A percentile compares a stretch with the other conserved stretches of the same genome.
These are phyloP conservation scores for Arthrobotrys megalospora DNA, from an alignment of 2,329 filamentous ascomycete genomes.

Conservation along the genomic window DNA sequence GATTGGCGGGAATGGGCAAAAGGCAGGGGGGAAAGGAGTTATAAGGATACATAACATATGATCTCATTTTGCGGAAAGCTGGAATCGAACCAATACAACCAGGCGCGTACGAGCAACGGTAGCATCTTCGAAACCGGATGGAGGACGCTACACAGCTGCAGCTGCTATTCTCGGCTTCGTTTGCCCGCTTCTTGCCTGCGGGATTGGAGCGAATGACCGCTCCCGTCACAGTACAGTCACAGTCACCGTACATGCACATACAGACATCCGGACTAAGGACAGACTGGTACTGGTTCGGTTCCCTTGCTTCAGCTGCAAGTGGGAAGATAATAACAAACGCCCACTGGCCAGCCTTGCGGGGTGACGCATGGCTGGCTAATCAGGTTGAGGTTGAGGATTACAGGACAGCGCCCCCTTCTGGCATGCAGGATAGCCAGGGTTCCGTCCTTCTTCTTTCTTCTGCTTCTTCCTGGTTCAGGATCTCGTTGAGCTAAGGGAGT, in stretches of 20 bases:
- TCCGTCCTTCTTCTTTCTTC: no score
- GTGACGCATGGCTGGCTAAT: conserved; percentile 28
- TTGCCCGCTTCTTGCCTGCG: conserved; percentile 21
- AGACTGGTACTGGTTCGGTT: neutral
- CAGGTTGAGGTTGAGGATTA: conserved; percentile 15
- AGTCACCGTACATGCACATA: conserved; percentile 15
- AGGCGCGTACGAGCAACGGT: conserved; percentile 17
- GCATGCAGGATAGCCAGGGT: conserved; percentile 33
- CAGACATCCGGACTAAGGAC: no score
- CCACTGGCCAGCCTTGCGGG: conserved; percentile 48
- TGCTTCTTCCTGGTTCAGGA: neutral
- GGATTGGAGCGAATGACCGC: conserved; percentile 19
- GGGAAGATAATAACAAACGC: conserved; percentile 4
- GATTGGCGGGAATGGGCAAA: no score
- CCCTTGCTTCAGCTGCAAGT: conserved; percentile 47
- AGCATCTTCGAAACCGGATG: conserved; percentile 26
- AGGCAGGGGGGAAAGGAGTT: conserved; percentile 13
- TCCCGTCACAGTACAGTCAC: conserved; percentile 18
- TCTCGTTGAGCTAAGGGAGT: neutral
- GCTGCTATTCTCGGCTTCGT: conserved; percentile 25
- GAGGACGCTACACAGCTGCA: conserved; percentile 1
- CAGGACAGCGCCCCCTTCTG: conserved; percentile 49
- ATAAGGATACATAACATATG: neutral
- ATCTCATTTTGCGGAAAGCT: conserved; percentile 15
- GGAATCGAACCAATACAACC: neutral